Conservation (phyloP, 805 yeast genomes). For the Teunomyces barrocoloradensis region DNA sequence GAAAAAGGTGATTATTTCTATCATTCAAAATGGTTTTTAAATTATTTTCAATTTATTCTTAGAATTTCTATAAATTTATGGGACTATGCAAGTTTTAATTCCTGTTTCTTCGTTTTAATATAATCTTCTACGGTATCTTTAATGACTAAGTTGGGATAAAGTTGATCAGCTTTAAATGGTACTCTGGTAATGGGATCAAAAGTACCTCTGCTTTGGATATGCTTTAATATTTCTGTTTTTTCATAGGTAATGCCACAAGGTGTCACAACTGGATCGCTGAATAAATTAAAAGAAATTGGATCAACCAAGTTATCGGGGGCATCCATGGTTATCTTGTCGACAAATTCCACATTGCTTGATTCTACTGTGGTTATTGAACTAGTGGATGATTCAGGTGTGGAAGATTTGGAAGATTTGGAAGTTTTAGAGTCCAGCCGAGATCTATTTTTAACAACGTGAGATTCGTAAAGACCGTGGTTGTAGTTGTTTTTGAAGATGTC, state of each 20-base stretch:
- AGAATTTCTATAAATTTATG: neutral
- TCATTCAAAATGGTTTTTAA: constrained; percentile 3
- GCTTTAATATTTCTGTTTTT: constrained; percentile 9
- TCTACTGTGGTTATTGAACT: neutral
- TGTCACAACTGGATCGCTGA: constrained; percentile 16
- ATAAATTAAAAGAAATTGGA: constrained; percentile 15
- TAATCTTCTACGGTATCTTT: constrained; percentile 36
- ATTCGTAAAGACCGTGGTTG: constrained; percentile 21
- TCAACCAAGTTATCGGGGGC: constrained; percentile 15
- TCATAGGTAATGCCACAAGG: constrained; percentile 18
- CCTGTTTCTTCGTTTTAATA: constrained; percentile 7
- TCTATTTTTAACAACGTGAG: constrained; percentile 10
- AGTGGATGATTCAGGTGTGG: neutral
- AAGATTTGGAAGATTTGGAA: neutral
- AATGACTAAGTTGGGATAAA: constrained; percentile 40
- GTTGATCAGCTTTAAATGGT: constrained; percentile 28
- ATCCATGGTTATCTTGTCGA: constrained; percentile 9
- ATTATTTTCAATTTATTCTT: neutral
- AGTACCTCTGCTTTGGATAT: constrained; percentile 12
- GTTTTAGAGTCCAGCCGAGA: neutral
- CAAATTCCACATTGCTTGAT: neutral
- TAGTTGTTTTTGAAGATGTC: constrained; percentile 22
- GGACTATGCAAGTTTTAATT: neutral
- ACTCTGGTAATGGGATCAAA: constrained; percentile 43
- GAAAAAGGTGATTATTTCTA: neutral